phyloP scores from a whole-genome alignment of 768 basidiomycete genomes.

The Auriculariales sp. region DNA sequence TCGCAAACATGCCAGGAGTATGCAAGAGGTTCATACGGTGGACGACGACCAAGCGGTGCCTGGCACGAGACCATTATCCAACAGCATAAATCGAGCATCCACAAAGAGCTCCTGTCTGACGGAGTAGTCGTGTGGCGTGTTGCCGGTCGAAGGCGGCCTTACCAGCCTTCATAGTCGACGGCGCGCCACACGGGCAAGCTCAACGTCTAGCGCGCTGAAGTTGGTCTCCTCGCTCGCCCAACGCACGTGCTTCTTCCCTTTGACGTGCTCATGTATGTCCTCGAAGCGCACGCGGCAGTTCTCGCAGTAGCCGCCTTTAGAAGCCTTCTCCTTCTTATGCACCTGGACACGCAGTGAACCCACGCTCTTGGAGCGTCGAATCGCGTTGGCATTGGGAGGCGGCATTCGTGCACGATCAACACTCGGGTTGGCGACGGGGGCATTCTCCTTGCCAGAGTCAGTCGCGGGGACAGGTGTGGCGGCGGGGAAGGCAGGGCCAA shows the following conservation, averaged over 20 bases:
- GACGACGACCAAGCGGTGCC: no score
- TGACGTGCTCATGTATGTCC: constrained; percentile 72
- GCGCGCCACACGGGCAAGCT: constrained; percentile 50
- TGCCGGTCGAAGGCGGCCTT: no score
- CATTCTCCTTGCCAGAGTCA: constrained; percentile 14
- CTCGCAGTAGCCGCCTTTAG: constrained; percentile 94
- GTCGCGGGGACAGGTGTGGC: constrained; percentile 13
- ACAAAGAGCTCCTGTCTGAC: no score
- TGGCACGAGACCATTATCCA: no score
- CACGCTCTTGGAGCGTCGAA: constrained; percentile 49
- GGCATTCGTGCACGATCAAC: constrained; percentile 2
- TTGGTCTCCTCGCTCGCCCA: constrained; percentile 69
- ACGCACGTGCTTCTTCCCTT: constrained; percentile 57
- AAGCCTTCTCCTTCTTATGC: constrained; percentile 69
- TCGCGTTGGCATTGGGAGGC: constrained; percentile 14
- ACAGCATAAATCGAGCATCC: no score
- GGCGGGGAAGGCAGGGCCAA: background rate
- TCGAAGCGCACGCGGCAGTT: constrained; percentile 86
- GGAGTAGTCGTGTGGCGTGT: no score
- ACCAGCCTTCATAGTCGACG: constrained; percentile 26
- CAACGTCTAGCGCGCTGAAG: constrained; percentile 62
- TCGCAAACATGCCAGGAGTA: no score
- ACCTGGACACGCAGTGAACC: constrained; percentile 68
- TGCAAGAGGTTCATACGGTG: no score
- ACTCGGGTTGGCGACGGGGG: constrained; percentile 19